phyloP scores from a whole-genome alignment of 2,329 filamentous ascomycete species.

The Hypoxylon sp. region DNA sequence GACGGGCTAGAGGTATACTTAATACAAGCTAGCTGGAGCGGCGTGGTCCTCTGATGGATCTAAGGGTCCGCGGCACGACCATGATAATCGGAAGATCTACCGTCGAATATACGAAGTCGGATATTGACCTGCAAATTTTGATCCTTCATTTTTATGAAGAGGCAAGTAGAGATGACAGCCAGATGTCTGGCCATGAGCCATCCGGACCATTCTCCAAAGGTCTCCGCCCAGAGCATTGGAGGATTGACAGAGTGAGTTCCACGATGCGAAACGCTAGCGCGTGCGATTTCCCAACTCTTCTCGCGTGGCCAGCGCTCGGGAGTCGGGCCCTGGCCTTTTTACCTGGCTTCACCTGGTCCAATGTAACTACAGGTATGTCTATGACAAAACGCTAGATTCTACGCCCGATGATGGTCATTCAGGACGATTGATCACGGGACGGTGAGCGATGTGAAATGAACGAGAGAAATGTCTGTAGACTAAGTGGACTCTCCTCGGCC shows the following conservation, averaged over 20 bases:
- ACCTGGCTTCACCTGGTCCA: constrained; percentile 6
- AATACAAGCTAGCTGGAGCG: constrained; percentile 28
- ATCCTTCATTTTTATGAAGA: constrained; percentile 43
- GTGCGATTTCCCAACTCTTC: constrained; percentile 29
- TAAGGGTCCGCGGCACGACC: constrained; percentile 41
- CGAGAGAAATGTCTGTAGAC: constrained; percentile 32
- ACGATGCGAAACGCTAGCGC: constrained; percentile 45
- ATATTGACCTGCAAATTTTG: constrained; percentile 33
- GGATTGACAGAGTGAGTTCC: constrained; percentile 29
- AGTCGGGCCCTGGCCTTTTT: constrained; percentile 17
- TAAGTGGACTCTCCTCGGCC: constrained; percentile 40
- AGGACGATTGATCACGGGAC: constrained; percentile 30
- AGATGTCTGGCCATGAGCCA: constrained; percentile 32
- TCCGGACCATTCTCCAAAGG: constrained; percentile 17
- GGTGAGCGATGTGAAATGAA: constrained; percentile 39
- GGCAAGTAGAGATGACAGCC: constrained; percentile 7
- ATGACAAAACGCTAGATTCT: constrained; percentile 26
- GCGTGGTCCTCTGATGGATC: constrained; percentile 37
- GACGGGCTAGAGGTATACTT: constrained; percentile 11
- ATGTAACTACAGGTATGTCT: constrained; percentile 14
- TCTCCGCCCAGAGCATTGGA: constrained; percentile 31
- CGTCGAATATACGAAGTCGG: constrained; percentile 34
- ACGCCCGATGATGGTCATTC: constrained; percentile 16
- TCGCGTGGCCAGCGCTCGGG: constrained; percentile 14
- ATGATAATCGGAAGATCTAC: constrained; percentile 41